Evolutionary conservation across 106 monocot species (phyloP), one percentile per base, ranked within the genome.

Genomic region (Platanthera guangdongensis): DNA sequence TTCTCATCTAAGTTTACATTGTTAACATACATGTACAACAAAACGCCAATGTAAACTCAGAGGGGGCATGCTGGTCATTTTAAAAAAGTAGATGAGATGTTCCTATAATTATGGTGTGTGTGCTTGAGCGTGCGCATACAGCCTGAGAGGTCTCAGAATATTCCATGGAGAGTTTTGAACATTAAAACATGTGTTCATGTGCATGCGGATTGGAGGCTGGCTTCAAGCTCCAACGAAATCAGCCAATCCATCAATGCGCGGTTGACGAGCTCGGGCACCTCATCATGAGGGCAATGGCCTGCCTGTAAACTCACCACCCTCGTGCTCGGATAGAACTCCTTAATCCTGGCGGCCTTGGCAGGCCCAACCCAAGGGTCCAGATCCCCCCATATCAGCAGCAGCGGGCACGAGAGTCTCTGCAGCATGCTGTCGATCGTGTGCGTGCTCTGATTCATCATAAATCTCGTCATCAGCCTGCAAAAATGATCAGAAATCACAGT

Each of bases 331-430:
- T 97, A 97, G 83, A 94, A 94, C 74, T 94, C 91, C 73, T 97
- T 94, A 57, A 97, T 94, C 65, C 75, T 75, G 0, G 10, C 46
- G 0, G 91, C 94, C 77, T 94, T 97, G 7, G 84, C 76, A 15
- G 97, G 91, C 4, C 97, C 89, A 3, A 97, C 97, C 97, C 95
- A 97, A 15, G 97, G 97, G 83, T 97, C 94, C 57, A 93, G 79
- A 72, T 97, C 94, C 4, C 97, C 97, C 97, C 97, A 97, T 6
- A 97, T 52, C 52, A 97, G 59, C 71, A 97, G 47, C 73, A 97
- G 73, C 8, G 97, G 97, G 78, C 94, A 95, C 2, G 86, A 81
- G 11, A 97, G 87, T 81, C 86, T 91, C 80, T 78, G 79, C 9
- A 97, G 85, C 54, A 89, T 78, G 69, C 83, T 80, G 67, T 97